Percentiles rank a stretch among this genome's conserved stretches.
Evolutionary conservation across 306 rosid species (phyloP).

Genomic region (Alnus glutinosa): DNA sequence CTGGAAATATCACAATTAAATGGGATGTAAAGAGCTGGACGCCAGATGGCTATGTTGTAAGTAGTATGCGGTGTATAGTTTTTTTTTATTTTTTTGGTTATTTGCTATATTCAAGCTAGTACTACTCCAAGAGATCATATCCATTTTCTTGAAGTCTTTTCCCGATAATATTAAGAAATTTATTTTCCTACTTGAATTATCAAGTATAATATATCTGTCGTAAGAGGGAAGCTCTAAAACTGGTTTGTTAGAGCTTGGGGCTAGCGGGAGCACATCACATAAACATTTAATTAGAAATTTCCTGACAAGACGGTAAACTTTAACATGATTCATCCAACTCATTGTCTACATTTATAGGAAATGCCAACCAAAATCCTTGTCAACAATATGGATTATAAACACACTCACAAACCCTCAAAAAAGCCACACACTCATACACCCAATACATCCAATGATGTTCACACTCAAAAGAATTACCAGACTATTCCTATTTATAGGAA

Average conservation of each 20-base stretch:
- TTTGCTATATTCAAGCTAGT: neutral
- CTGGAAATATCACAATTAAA: constrained; percentile 88
- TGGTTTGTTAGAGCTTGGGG: neutral
- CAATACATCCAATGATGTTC: neutral
- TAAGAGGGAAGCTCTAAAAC: neutral
- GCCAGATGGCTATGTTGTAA: constrained; percentile 94
- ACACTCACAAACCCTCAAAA: neutral
- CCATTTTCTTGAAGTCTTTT: neutral
- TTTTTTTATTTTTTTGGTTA: neutral
- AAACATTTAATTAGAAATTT: neutral
- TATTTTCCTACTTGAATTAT: neutral
- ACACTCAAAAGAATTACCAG: no score
- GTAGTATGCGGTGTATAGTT: constrained; percentile 24
- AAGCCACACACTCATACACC: neutral
- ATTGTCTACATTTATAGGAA: neutral
- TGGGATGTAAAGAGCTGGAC: constrained; percentile 92
- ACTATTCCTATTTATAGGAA: no score
- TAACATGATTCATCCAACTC: neutral
- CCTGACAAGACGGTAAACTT: neutral
- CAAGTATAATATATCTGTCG: neutral
- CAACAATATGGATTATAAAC: neutral
- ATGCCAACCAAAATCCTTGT: neutral
- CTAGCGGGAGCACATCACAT: neutral
- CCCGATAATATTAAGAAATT: neutral
- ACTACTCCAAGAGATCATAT: neutral